Evolutionary conservation across 1,284 basidiomycete genomes (phyloP), one percentile per base, ranked within the genome.

Genomic region (Fomes fomentarius): DNA sequence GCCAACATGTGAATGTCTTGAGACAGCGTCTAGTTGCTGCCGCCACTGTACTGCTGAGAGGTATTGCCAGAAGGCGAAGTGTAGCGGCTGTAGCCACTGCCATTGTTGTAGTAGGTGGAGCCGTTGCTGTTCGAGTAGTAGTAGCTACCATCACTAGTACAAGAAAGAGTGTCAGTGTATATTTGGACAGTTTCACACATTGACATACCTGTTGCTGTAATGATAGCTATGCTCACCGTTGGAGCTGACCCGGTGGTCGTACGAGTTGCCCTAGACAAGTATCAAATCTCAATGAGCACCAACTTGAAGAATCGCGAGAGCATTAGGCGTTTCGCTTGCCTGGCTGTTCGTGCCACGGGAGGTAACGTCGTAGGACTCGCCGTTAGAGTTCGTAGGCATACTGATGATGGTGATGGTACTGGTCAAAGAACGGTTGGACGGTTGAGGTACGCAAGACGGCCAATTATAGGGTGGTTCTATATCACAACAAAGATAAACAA

Each of bases 81-180:
- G 45, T 52, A 42, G 11, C 38, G 21, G 44, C 38, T 30, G 51
- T 52, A 47, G 1, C 51, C 51, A 14, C 4, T 17, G 38, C 38
- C 44, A 19, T 38, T 47, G 34, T 51, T 51, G 28, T 47, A 52
- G 51, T 47, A 52, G 26, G 30, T 33, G 11, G 51, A 52, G 17
- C 45, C 38, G 25, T 52, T 28, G 31, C 34, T 46, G 44, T 47
- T 47, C 30, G 26, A 35, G 21, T 52, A 46, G 40, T 52, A 52
- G 43, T 46, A 52, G 45, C 45, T 52, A 15, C 51, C 44, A 30
- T 52, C 24, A 3, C 51, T 52, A 37, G 15, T 14, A 44, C 0
- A 35, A 31, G 22, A 33, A 24, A 24, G 19, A 3, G 8, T 19
- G 2, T 19, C 39, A 38, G 19, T 51, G 19, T 17, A 30, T 30